phyloP scores from a whole-genome alignment of 148 eudicot genomes.

The Salicornia ramosissima region DNA sequence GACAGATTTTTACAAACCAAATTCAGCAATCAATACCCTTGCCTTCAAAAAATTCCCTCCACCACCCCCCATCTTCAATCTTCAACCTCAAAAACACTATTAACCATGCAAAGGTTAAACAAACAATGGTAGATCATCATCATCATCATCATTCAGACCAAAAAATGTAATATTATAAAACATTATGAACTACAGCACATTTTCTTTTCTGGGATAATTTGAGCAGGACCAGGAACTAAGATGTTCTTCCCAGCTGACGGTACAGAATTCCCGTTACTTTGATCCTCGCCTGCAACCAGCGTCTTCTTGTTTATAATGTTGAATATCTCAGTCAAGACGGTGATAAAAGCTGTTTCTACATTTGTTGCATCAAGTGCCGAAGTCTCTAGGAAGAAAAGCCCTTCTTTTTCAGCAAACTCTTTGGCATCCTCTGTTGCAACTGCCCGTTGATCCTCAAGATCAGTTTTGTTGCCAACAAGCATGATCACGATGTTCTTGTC shows the following conservation, averaged over 20 bases:
- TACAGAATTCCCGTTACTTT: conserved; percentile 43
- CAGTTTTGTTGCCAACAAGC: conserved; percentile 73
- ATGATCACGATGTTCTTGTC: conserved; percentile 87
- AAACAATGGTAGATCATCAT: background rate
- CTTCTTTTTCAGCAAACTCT: conserved; percentile 80
- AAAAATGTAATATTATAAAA: background rate
- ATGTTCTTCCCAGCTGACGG: conserved; percentile 61
- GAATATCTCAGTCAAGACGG: conserved; percentile 71
- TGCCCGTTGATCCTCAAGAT: conserved; percentile 69
- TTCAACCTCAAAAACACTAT: background rate
- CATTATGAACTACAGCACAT: conserved; percentile 49
- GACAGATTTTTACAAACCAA: conserved; percentile 14
- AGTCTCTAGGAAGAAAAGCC: conserved; percentile 72
- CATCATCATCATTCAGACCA: background rate
- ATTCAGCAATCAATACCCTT: background rate
- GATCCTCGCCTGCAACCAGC: conserved; percentile 48
- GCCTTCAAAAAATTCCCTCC: background rate
- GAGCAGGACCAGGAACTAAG: conserved; percentile 61
- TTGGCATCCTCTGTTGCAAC: conserved; percentile 75
- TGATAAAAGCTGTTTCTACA: conserved; percentile 60
- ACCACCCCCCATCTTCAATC: background rate
- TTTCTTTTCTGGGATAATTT: conserved; percentile 50
- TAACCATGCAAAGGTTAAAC: background rate
- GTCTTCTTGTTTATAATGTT: conserved; percentile 66
- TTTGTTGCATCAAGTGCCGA: conserved; percentile 69